phyloP scores from a whole-genome alignment of 164 flowering plant species.

The Aristolochia fimbriata region DNA sequence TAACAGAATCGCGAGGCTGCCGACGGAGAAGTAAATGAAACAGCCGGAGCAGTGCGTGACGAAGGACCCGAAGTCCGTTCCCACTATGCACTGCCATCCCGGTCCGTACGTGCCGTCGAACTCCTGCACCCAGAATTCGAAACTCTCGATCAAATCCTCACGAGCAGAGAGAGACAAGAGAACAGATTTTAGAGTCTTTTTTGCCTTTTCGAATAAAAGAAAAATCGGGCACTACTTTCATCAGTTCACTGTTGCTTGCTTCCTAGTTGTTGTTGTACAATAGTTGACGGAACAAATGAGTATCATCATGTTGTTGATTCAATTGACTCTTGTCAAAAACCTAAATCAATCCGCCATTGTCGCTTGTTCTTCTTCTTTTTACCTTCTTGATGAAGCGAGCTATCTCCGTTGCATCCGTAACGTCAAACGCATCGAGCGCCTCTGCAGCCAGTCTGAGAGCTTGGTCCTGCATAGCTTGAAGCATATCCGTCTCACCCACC shows the following conservation, averaged over 20 bases:
- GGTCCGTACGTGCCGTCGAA: constrained; percentile 36
- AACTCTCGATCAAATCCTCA: background rate
- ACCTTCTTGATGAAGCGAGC: constrained; percentile 76
- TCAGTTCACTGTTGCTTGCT: too few relatives aligned
- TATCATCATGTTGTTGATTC: too few relatives aligned
- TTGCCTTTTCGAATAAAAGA: too few relatives aligned
- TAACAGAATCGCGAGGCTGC: constrained; percentile 68
- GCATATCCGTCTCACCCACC: constrained; percentile 28
- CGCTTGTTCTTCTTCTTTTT: background rate
- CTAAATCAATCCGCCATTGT: too few relatives aligned
- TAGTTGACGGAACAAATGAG: too few relatives aligned
- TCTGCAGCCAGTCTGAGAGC: constrained; percentile 22
- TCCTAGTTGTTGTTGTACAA: too few relatives aligned
- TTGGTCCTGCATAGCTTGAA: constrained; percentile 19
- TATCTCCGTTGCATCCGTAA: constrained; percentile 18
- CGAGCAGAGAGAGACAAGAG: too few relatives aligned
- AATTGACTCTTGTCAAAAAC: too few relatives aligned
- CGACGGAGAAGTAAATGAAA: constrained; percentile 66
- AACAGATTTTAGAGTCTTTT: too few relatives aligned
- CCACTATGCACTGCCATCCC: constrained; percentile 23
- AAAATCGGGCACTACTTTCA: too few relatives aligned
- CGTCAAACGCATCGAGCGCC: constrained; percentile 25
- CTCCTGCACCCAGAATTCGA: constrained; percentile 34
- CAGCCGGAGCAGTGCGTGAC: constrained; percentile 76
- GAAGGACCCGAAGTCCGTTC: constrained; percentile 88